Percentiles rank a stretch among this genome's conserved stretches.
These are phyloP conservation scores for Rhizophagus prolifer DNA, from an alignment of 192 early-diverging fungal genomes.

Conservation along the genomic window DNA sequence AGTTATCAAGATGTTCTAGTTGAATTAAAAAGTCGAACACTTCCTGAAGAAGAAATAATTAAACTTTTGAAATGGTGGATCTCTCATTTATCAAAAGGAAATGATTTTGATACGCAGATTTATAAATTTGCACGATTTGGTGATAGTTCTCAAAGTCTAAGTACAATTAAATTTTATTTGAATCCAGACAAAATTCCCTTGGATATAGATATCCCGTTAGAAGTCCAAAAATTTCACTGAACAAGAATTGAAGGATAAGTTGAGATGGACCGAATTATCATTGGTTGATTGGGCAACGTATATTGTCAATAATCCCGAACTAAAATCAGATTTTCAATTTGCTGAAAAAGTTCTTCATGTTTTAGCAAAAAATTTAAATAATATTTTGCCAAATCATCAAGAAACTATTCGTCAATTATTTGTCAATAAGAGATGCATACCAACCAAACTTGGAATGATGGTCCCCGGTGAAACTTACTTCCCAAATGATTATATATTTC, in stretches of 20 bases:
- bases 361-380: slow-evolving; percentile 36
- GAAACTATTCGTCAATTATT: slow-evolving; percentile 32
- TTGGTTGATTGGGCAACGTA: neutral
- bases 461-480: slow-evolving; percentile 74
- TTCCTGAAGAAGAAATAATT: slow-evolving; percentile 59
- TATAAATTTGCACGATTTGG: neutral
- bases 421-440: slow-evolving; percentile 56
- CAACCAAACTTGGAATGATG: slow-evolving; percentile 68
- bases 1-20: slow-evolving; percentile 61
- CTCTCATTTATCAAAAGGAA: slow-evolving; percentile 38
- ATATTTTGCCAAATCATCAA: slow-evolving; percentile 35
- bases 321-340: slow-evolving; percentile 49
- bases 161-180: slow-evolving; percentile 18
- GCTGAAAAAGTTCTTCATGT: slow-evolving; percentile 64
- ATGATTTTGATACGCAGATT: neutral
- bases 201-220: neutral
- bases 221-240: neutral
- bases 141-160: too few relatives aligned
- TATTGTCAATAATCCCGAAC: neutral
- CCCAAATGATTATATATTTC: slow-evolving; percentile 72
- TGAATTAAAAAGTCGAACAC: slow-evolving; percentile 59
- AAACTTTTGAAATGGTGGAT: slow-evolving; percentile 79
- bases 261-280: slow-evolving; percentile 3
- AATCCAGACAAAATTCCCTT: slow-evolving; percentile 38
- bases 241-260: neutral